Evolutionary conservation across 1,284 basidiomycete species (phyloP), one percentile per base, ranked within the genome.

Genomic region (Pseudozyma tsukubaensis): DNA sequence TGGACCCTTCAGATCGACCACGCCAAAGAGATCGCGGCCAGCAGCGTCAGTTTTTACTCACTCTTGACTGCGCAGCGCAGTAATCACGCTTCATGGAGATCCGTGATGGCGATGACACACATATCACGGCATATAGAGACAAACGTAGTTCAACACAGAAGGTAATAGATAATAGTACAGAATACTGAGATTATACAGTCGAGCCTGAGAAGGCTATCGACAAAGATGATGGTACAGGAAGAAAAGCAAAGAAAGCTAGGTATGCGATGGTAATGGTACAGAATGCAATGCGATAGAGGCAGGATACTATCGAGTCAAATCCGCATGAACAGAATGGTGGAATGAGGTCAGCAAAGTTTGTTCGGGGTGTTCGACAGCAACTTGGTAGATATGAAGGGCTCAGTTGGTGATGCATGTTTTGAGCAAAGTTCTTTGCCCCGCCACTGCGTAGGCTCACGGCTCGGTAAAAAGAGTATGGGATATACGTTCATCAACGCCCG

Each of bases 371-470:
- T 11, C n/a, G 14, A 18, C 2, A 21, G 37, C 18, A 21, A 50
- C 18, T 34, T 11, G 35, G 37, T 45, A 24, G 21, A 34, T 19
- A 32, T 14, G 18, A 59, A 58, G 50, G 72, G 72, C 72, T 74
- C 72, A 74, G 72, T 74, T 74, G 72, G 72, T 74, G 72, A 74
- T 74, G 72, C 72, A 74, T 74, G 72, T 70, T 70, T 62, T 66
- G 72, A 74, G 72, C 72, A 66, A 60, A 60, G 62, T 50, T 74
- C 72, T 69, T 24, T 52, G 72, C 72, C 72, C 72, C 59, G 72
- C 72, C 72, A 74, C 66, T 74, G 72, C 72, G 67, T 54, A 63
- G 72, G 72, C 72, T 74, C 72, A 74, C 72, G 63, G 72, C 72
- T 74, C 72, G 72, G 59, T 63, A 59, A 51, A 50, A 74, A 70